Evolutionary conservation across 495 filamentous ascomycete genomes (phyloP), one percentile per base, ranked within the genome.

Genomic region (Penicillium soppii): DNA sequence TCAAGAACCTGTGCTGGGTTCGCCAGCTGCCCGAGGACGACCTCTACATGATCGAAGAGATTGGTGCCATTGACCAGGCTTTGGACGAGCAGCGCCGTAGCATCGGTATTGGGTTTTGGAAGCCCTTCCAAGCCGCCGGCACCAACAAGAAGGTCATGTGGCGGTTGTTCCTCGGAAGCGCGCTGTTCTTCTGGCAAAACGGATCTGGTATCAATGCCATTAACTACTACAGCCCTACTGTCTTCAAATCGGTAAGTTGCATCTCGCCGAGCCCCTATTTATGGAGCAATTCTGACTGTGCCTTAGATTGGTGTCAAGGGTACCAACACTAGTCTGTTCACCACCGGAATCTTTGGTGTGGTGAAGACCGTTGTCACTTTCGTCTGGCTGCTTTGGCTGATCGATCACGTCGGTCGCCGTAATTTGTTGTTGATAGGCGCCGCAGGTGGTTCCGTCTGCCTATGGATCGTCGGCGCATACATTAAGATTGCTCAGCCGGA

Each of bases 391-490:
- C 59, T 87, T 30, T 90, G 85, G 57, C 76, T 86, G 55, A 87
- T 85, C 46, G 88, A 92, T 61, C 81, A 78, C 2, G 73, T 90
- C 6, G 29, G 88, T 17, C 80, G 88, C 4, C 79, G 85, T 4
- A 75, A 80, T 32, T 79, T 86, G 30, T 79, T 95, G n/a, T 72
- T 91, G 44, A 79, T 82, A 71, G 90, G 88, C 16, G 84, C 82
- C 6, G 75, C 85, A 39, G 88, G 83, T 17, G 85, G 86, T 60
- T 83, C 79, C 5, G 64, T 87, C 42, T 82, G 80, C 57, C 84
- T 91, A 79, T 86, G 87, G 72, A 87, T 92, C 52, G 85, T 92
- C 44, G 88, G 88, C n/a, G 71, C 68, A 1, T 76, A 76, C 67
- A 80, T 95, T 52, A 88, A 91, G 54, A 67, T 84, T 44, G 79